A percentile compares a stretch with the other conserved stretches of the same genome.
Conservation (phyloP, 805 yeast species). For the Lachancea kluyveri region DNA sequence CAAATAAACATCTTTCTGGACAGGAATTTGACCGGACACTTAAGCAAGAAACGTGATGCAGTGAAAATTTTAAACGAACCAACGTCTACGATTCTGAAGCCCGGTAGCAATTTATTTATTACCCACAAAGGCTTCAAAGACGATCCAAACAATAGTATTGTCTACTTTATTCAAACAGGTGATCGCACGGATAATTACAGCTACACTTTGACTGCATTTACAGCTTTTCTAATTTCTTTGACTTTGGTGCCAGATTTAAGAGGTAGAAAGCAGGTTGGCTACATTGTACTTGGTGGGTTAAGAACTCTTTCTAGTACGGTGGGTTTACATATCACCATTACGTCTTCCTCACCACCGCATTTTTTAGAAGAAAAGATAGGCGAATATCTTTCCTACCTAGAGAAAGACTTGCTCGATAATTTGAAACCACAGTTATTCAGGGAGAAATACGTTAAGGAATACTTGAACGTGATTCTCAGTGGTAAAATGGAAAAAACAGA, state of each 20-base stretch:
- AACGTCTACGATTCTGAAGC: slow-evolving; percentile 34
- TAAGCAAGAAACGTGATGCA: slow-evolving; percentile 2
- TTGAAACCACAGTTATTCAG: slow-evolving; percentile 34
- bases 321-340: slow-evolving; percentile 53
- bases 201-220: slow-evolving; percentile 39
- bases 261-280: slow-evolving; percentile 54
- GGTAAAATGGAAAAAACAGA: slow-evolving; percentile 15
- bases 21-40: slow-evolving; percentile 25
- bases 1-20: slow-evolving; percentile 22
- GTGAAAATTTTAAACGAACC: slow-evolving; percentile 21
- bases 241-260: slow-evolving; percentile 44
- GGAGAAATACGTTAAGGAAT: slow-evolving; percentile 32
- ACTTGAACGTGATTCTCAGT: slow-evolving; percentile 24
- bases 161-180: slow-evolving; percentile 55
- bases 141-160: slow-evolving; percentile 49
- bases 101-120: slow-evolving; percentile 33
- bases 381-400: slow-evolving; percentile 40
- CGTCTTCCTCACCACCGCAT: slow-evolving; percentile 44
- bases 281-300: slow-evolving; percentile 52
- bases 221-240: slow-evolving; percentile 41
- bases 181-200: slow-evolving; percentile 30
- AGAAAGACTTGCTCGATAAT: slow-evolving; percentile 19
- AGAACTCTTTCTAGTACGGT: slow-evolving; percentile 44
- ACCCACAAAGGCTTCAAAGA: slow-evolving; percentile 31
- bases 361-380: slow-evolving; percentile 42